Conservation (phyloP, 2,329 filamentous ascomycete genomes). For the Fusarium albidum region DNA sequence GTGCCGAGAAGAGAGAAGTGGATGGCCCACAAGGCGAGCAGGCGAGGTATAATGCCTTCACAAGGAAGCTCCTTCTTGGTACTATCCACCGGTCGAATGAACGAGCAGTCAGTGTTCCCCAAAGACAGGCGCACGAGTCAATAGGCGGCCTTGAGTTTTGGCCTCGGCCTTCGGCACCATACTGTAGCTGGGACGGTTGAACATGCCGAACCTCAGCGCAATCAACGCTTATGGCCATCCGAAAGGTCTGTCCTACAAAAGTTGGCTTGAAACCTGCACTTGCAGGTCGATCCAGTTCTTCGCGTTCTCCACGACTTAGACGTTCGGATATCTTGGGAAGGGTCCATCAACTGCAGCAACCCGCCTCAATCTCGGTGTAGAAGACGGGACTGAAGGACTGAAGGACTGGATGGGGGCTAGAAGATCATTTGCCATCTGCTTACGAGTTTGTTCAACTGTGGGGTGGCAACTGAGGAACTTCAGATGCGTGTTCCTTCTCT, state of each 20-base stretch:
- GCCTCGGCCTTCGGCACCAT: background rate
- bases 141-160: background rate
- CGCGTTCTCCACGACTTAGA: conserved; percentile 12
- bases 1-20: conserved; percentile 16
- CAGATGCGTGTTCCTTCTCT: conserved; percentile 2
- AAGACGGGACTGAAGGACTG: background rate
- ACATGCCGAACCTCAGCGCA: background rate
- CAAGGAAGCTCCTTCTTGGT: conserved; percentile 16
- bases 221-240: too few relatives aligned
- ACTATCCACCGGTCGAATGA: conserved; percentile 2
- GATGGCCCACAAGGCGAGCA: conserved; percentile 7
- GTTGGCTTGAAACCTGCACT: conserved; percentile 10
- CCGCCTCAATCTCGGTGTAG: background rate
- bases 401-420: background rate
- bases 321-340: conserved; percentile 14
- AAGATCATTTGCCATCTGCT: background rate
- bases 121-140: background rate
- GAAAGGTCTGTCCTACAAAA: background rate
- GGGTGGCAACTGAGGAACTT: conserved; percentile 27
- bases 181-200: conserved; percentile 2
- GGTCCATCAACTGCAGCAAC: background rate
- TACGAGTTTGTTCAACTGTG: conserved; percentile 11
- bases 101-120: background rate
- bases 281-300: conserved; percentile 6
- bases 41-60: conserved; percentile 10